Evolutionary conservation across 2,329 filamentous ascomycete genomes (phyloP).

Genomic region (Talaromyces pinophilus): DNA sequence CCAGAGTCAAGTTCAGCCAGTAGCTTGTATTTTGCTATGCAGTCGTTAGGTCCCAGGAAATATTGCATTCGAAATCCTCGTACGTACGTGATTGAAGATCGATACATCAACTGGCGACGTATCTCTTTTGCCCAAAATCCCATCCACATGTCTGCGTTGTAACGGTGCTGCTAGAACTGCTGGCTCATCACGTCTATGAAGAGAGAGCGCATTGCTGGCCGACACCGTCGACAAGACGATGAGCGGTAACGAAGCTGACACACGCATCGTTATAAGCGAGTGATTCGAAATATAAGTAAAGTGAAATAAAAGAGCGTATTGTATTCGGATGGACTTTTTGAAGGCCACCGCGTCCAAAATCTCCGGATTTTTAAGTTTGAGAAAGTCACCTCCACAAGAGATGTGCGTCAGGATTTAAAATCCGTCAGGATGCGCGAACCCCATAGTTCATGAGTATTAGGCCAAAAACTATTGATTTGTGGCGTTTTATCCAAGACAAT

Average conservation of each 20-base stretch:
- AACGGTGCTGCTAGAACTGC: constrained; percentile 7
- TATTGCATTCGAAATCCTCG: too few relatives aligned
- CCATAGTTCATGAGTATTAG: neutral
- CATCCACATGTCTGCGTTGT: neutral
- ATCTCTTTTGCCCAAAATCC: neutral
- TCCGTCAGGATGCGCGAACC: neutral
- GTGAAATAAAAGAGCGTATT: neutral
- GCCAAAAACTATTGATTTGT: neutral
- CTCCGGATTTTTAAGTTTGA: neutral
- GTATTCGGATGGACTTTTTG: neutral
- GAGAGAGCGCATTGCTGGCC: constrained; percentile 8
- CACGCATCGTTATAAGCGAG: constrained; percentile 7
- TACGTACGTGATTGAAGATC: neutral
- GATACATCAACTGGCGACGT: constrained; percentile 3
- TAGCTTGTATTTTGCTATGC: constrained; percentile 42
- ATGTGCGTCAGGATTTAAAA: neutral
- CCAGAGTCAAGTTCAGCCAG: constrained; percentile 63
- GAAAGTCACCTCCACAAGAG: neutral
- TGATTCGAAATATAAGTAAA: neutral
- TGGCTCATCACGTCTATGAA: constrained; percentile 12
- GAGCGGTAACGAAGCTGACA: neutral
- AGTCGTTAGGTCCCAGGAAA: neutral
- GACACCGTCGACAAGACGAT: constrained; percentile 8
- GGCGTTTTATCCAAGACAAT: neutral
- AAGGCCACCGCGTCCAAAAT: neutral